phyloP scores from a whole-genome alignment of 179 eudicot genomes.

The Beta lomatogona region DNA sequence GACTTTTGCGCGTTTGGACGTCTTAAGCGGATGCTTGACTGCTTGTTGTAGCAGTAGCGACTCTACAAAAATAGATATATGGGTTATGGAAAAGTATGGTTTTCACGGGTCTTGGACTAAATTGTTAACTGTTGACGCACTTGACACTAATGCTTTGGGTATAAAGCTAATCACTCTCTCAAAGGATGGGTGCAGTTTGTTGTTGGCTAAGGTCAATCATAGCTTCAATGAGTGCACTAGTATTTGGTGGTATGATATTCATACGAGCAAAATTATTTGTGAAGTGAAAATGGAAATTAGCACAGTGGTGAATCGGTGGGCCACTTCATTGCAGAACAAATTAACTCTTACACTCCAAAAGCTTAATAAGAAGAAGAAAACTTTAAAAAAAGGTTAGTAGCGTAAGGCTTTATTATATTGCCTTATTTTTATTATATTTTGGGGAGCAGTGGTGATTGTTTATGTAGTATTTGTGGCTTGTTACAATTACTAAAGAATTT shows the following conservation, averaged over 20 bases:
- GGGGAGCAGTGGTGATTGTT: no score
- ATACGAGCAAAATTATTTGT: background rate
- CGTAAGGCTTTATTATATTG: no score
- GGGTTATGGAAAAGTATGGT: background rate
- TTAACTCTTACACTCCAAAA: background rate
- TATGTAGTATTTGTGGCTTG: no score
- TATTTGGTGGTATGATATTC: background rate
- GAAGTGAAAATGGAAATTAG: background rate
- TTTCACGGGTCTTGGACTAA: background rate
- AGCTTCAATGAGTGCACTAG: background rate
- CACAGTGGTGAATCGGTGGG: background rate
- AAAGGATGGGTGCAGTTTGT: background rate
- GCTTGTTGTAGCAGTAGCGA: no score
- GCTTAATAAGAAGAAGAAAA: background rate
- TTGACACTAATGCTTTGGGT: background rate
- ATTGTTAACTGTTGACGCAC: background rate
- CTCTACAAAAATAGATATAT: background rate
- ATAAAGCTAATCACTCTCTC: background rate
- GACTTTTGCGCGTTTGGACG: no score
- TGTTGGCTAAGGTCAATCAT: background rate
- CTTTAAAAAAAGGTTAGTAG: no score
- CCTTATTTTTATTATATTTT: no score
- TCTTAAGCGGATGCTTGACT: no score
- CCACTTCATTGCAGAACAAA: background rate
- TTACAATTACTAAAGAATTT: no score